Base-by-base conservation (phyloP, 78 protist species). In the Polysphondylium violaceum region DNA sequence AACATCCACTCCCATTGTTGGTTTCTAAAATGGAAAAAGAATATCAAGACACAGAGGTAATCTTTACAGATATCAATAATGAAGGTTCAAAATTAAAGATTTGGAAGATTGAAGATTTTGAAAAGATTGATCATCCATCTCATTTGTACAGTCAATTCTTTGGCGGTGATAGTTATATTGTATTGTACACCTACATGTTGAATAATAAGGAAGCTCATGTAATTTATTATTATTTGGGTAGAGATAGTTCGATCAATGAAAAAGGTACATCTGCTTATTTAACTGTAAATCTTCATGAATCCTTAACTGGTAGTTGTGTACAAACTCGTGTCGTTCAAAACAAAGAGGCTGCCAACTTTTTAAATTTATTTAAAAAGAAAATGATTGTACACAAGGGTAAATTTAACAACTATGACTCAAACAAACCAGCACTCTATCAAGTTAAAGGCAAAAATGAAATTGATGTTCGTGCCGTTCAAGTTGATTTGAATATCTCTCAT, bases 181-280 rank as follows among this genome's bases (percentile, higher is more conserved):
- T 92, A 5, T 44, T 85, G 31, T 92, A 92, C 58, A 74, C 88
- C 53, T 92, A 92, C 40, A 81, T 69, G 77, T 51, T 75, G 19
- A 71, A 78, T 9, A 92, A 92, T 33, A 71, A 83, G 21, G 95
- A 92, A 17, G 74, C 87, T 5, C 69, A 83, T 36, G 93, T 92
- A 6, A 78, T 92, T 60, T 92, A 92, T 16, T 92, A 85, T n/a
- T 92, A 87, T 64, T 60, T 69, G 1, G 89, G 89, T 21, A 76
- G 88, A 41, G 89, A 74, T 40, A 60, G 77, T 41, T 43, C 88
- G 11, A 72, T 76, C 77, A 92, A 79, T 23, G 95, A 92, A 33
- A 92, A 92, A 29, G 95, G 95, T 29, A 83, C 95, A 12, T 71
- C 87, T 2, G 95, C 95, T 1, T 92, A 92, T 60, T 41, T 92